phyloP scores from a whole-genome alignment of 768 basidiomycete species.

The Steccherinum ochraceum region DNA sequence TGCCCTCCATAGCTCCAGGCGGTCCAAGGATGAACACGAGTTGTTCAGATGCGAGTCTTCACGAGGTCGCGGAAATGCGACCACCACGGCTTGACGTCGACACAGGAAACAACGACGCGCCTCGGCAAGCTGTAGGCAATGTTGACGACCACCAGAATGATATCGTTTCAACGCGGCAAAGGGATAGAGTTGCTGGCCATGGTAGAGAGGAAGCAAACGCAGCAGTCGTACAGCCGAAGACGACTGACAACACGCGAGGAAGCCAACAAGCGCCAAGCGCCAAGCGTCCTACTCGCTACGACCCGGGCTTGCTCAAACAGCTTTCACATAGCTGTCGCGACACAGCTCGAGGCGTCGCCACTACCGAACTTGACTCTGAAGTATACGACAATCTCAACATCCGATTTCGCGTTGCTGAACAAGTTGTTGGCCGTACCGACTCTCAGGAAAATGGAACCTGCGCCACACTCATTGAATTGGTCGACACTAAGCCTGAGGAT shows the following conservation, averaged over 20 bases:
- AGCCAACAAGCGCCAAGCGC: background rate
- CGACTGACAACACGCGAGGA: background rate
- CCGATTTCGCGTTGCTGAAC: constrained; percentile 20
- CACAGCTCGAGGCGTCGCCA: constrained; percentile 17
- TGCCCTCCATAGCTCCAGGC: too few species aligned
- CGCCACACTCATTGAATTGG: constrained; percentile 24
- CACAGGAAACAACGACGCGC: background rate
- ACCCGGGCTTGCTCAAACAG: background rate
- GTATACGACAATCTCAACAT: constrained; percentile 36
- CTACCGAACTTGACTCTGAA: constrained; percentile 8
- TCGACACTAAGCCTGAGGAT: constrained; percentile 16
- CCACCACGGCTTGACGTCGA: too few species aligned
- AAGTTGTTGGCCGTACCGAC: constrained; percentile 27
- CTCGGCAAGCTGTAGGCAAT: background rate
- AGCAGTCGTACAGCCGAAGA: background rate
- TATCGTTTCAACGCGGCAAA: too few species aligned
- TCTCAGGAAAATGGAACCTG: constrained; percentile 32
- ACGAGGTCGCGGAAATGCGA: too few species aligned
- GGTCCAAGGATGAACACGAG: too few species aligned
- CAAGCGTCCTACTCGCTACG: background rate
- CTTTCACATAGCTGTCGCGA: constrained; percentile 16
- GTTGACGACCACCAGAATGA: too few species aligned
- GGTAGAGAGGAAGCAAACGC: too few species aligned
- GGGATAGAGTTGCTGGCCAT: too few species aligned
- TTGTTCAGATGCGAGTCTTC: too few species aligned